Conservation (phyloP, 352 stramenopile genomes). For the Pythium sp. region DNA sequence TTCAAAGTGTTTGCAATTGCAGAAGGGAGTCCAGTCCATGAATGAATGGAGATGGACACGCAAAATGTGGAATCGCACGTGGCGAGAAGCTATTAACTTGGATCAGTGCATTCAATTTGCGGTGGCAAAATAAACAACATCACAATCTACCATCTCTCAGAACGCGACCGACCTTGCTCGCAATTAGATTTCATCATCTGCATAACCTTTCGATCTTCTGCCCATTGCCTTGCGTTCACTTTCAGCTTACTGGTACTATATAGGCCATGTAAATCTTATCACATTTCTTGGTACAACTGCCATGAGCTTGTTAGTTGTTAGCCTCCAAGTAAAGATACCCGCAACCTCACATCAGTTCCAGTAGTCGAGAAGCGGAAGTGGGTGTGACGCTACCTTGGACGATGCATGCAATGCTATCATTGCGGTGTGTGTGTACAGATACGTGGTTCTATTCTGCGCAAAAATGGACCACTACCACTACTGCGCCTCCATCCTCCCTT, state of each 20-base stretch:
- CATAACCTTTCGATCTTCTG: background rate
- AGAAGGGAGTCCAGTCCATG: conserved; percentile 5
- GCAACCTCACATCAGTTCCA: background rate
- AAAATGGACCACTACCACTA: background rate
- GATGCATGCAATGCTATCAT: background rate
- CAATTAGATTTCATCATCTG: background rate
- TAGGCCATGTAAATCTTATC: too few relatives aligned
- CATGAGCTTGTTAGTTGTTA: too few relatives aligned
- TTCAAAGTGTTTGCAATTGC: background rate
- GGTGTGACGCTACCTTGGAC: background rate
- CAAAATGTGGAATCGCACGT: conserved; percentile 1
- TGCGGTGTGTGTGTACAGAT: background rate
- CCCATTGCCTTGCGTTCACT: too few relatives aligned
- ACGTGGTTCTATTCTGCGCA: background rate
- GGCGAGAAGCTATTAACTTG: background rate
- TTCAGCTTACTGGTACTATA: too few relatives aligned
- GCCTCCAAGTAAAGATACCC: too few relatives aligned
- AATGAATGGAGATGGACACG: conserved; percentile 2
- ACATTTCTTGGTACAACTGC: too few relatives aligned
- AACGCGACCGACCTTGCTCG: background rate
- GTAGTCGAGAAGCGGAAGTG: background rate
- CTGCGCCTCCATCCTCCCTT: background rate
- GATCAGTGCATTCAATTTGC: background rate
- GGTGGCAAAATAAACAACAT: background rate
- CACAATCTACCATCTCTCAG: background rate